Conservation (phyloP, 495 filamentous ascomycete genomes). For the Podospora tetraspora region DNA sequence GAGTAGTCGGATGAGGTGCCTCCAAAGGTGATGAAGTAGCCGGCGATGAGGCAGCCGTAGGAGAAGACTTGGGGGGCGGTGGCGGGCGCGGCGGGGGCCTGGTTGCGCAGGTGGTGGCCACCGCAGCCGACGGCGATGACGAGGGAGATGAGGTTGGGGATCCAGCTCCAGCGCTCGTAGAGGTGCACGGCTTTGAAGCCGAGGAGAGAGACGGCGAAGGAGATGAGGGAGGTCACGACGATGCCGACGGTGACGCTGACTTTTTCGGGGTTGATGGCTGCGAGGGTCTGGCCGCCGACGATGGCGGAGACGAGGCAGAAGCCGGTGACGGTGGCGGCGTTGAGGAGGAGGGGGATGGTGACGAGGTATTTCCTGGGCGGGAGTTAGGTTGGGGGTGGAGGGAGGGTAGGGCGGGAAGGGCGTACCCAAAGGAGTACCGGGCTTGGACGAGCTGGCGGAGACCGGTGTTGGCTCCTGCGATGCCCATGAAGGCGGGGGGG, state of each 20-base stretch:
- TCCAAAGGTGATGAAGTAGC: conserved; percentile 42
- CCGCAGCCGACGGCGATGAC: conserved; percentile 47
- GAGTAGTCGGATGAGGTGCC: conserved; percentile 39
- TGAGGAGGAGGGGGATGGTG: conserved; percentile 36
- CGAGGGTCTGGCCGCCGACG: conserved; percentile 40
- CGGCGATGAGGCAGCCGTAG: conserved; percentile 36
- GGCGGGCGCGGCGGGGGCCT: conserved; percentile 25
- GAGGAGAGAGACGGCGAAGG: conserved; percentile 44
- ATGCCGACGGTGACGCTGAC: conserved; percentile 47
- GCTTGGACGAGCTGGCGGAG: conserved; percentile 53
- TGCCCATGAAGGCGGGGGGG: conserved; percentile 50
- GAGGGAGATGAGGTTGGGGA: conserved; percentile 48
- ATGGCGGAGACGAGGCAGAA: conserved; percentile 40
- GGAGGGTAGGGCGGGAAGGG: background rate
- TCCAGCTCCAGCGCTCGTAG: conserved; percentile 53
- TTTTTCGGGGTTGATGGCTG: conserved; percentile 41
- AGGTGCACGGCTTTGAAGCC: conserved; percentile 50
- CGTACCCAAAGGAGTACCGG: conserved; percentile 51
- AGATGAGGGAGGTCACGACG: conserved; percentile 45
- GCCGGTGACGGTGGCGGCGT: conserved; percentile 40
- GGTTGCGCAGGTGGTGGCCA: conserved; percentile 38
- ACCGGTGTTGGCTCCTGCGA: conserved; percentile 47
- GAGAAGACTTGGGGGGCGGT: conserved; percentile 28
- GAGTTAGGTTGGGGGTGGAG: background rate
- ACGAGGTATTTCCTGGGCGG: conserved; percentile 31